These are phyloP conservation scores for Diutina scorzettiae DNA, from an alignment of 1,139 yeast species.

Conservation along the genomic window DNA sequence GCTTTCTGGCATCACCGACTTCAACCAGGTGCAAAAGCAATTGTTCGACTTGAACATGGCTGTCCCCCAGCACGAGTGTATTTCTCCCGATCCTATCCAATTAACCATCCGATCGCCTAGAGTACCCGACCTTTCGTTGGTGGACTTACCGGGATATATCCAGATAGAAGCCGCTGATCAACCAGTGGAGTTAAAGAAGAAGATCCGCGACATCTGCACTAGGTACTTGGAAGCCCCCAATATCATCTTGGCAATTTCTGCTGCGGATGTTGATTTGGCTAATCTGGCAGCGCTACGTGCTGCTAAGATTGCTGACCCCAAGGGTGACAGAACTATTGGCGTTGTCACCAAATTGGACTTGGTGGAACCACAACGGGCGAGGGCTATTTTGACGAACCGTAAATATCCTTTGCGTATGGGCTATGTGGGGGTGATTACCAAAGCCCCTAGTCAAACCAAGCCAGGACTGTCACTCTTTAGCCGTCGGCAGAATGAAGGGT, in stretches of 20 bases:
- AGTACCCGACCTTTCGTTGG: constrained; percentile 88
- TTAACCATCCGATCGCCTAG: constrained; percentile 81
- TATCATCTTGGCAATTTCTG: constrained; percentile 87
- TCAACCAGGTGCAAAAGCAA: constrained; percentile 75
- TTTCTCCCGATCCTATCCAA: constrained; percentile 86
- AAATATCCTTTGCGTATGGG: constrained; percentile 92
- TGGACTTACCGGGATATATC: constrained; percentile 94
- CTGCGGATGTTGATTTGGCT: constrained; percentile 97
- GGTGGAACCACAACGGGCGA: constrained; percentile 67
- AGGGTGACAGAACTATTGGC: constrained; percentile 92
- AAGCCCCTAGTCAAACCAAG: constrained; percentile 37
- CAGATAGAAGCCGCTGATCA: constrained; percentile 96
- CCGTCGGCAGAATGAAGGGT: constrained; percentile 24
- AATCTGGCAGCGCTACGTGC: constrained; percentile 91
- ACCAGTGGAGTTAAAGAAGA: constrained; percentile 70
- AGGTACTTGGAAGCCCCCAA: constrained; percentile 84
- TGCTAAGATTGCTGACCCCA: constrained; percentile 84
- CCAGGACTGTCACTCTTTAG: constrained; percentile 17
- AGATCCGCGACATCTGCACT: constrained; percentile 71
- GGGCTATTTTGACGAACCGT: constrained; percentile 54
- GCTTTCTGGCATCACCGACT: constrained; percentile 72
- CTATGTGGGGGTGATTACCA: constrained; percentile 92
- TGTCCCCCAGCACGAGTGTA: constrained; percentile 75
- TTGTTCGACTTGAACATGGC: constrained; percentile 84
- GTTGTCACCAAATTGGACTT: constrained; percentile 89